phyloP scores from a whole-genome alignment of 2,329 filamentous ascomycete genomes.

The Capronia epimyces region DNA sequence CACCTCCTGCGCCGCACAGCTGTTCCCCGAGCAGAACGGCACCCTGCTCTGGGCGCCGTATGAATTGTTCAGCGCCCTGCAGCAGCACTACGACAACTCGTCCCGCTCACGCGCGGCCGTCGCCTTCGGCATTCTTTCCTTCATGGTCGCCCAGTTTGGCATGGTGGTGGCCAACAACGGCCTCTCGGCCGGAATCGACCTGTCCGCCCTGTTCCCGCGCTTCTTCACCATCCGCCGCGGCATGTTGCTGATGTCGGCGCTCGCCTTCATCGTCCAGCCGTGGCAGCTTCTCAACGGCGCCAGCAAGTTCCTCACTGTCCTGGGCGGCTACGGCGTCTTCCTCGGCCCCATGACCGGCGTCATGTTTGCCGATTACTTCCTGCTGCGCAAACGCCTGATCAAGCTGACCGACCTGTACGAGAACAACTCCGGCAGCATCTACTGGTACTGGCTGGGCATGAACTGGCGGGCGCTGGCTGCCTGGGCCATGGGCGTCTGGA shows the following conservation, averaged over 20 bases:
- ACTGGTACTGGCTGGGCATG: no score
- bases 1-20: constrained; percentile 32
- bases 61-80: constrained; percentile 11
- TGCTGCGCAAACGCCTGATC: constrained; percentile 10
- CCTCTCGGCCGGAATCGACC: constrained; percentile 51
- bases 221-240: constrained; percentile 56
- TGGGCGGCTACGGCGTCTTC: constrained; percentile 61
- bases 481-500: constrained; percentile 35
- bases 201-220: constrained; percentile 49
- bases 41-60: constrained; percentile 30
- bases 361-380: constrained; percentile 25
- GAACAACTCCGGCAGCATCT: no score
- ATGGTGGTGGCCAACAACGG: constrained; percentile 51
- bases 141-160: constrained; percentile 40
- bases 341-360: constrained; percentile 39
- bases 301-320: constrained; percentile 56
- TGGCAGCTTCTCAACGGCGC: constrained; percentile 62
- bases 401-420: no score
- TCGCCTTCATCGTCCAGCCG: no score
- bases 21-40: constrained; percentile 39
- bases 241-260: no score
- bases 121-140: constrained; percentile 50
- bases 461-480: constrained; percentile 27
- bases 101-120: constrained; percentile 33
- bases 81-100: constrained; percentile 12